Percentiles rank a stretch among this genome's conserved stretches.
phyloP scores from a whole-genome alignment of 2,329 filamentous ascomycete species.

The Beauveria brongniartii region DNA sequence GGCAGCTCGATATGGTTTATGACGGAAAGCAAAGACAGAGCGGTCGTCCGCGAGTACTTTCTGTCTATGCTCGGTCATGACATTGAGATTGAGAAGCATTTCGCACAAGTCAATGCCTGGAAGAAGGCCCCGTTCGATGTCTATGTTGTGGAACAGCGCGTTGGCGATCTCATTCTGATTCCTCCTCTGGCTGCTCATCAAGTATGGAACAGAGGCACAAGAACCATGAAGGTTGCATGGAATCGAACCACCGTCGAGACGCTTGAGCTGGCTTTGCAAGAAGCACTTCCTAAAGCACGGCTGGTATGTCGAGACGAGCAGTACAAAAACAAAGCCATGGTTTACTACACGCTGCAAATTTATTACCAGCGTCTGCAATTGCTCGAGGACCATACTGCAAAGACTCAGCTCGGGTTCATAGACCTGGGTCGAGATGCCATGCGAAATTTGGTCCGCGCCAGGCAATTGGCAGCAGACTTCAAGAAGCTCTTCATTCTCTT shows the following conservation, averaged over 20 bases:
- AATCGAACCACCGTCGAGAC: constrained; percentile 92
- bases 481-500: constrained; percentile 70
- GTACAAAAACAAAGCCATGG: constrained; percentile 96
- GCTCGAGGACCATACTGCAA: constrained; percentile 41
- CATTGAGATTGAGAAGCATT: constrained; percentile 94
- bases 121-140: constrained; percentile 89
- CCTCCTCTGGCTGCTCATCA: constrained; percentile 92
- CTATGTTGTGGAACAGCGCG: constrained; percentile 83
- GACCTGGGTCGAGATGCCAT: constrained; percentile 40
- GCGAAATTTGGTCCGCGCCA: constrained; percentile 39
- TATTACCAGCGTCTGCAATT: constrained; percentile 57
- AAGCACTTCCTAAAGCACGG: constrained; percentile 80
- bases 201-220: constrained; percentile 94
- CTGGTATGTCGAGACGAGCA: constrained; percentile 95
- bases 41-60: constrained; percentile 88
- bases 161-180: constrained; percentile 88
- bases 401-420: constrained; percentile 36
- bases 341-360: constrained; percentile 78
- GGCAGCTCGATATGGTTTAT: constrained; percentile 98
- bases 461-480: constrained; percentile 76
- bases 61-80: constrained; percentile 89
- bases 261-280: constrained; percentile 72
- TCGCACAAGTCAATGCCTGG: constrained; percentile 92
- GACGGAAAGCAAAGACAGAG: constrained; percentile 90
- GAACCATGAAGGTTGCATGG: constrained; percentile 97